Evolutionary conservation across 352 stramenopile species (phyloP), one percentile per base, ranked within the genome.

Genomic region (Pythium dissotocum): DNA sequence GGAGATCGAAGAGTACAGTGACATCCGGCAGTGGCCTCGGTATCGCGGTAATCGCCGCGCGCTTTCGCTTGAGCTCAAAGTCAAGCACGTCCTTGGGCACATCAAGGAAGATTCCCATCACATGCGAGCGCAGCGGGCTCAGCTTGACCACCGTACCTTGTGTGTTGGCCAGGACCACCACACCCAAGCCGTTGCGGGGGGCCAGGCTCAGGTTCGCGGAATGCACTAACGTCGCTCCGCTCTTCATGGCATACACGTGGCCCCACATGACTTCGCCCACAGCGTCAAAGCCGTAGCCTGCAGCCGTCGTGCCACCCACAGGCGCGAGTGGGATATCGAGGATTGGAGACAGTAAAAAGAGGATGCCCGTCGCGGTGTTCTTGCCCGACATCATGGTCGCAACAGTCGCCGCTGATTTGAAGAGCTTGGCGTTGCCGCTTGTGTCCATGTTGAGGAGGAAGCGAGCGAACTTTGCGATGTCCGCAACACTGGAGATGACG

Each of bases 31-130:
- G 59, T 2, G 76, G 63, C 12, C 68, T 13, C 2, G 76, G 38
- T 14, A 75, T 56, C 6, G 36, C 49, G 0, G 30, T 16, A 26
- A 78, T 72, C 4, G 70, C 62, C 2, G 65, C 42, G n/a, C 72
- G 71, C 73, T 75, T 82, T 32, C 65, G 54, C 0, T 66, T 30
- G 40, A 78, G 85, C 28, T 70, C 69, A 4, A 72, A 74, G 51
- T 87, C 76, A 30, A 91, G 66, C n/a, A 85, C 72, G 6, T 76
- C 60, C 51, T 76, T 85, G 0, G 83, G 79, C 4, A 89, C 75
- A 35, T 88, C 77, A 7, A 91, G 63, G 42, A 91, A 88, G 30
- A 91, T 67, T 0, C 83, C 83, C 67, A 89, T 80, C n/a, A 89
- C 62, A 62, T 91, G 88, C 38, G 80, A 82, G 2, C 83, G 78